These are phyloP conservation scores for Saccharomyces hybrid DNA, from an alignment of 1,139 yeast species.

Conservation along the genomic window DNA sequence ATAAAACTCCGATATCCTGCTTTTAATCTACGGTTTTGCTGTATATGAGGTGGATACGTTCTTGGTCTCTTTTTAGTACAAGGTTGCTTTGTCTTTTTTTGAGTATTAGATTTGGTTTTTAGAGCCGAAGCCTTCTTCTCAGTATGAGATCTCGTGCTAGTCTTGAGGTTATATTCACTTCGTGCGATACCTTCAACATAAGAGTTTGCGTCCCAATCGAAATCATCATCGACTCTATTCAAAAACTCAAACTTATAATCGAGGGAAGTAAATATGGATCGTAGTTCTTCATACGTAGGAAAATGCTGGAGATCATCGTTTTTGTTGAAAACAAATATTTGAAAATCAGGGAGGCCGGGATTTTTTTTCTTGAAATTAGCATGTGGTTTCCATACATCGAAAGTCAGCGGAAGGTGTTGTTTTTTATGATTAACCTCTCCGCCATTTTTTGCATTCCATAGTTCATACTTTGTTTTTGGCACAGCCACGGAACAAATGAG, in stretches of 20 bases:
- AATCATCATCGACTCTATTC: slow-evolving; percentile 12
- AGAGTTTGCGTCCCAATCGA: slow-evolving; percentile 21
- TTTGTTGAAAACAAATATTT: slow-evolving; percentile 54
- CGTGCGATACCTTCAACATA: slow-evolving; percentile 26
- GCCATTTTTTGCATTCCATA: slow-evolving; percentile 4
- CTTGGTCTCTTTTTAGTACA: slow-evolving; percentile 22
- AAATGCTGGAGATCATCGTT: slow-evolving; percentile 36
- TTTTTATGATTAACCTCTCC: not conserved
- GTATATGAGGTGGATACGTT: slow-evolving; percentile 16
- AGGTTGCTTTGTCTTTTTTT: slow-evolving; percentile 31
- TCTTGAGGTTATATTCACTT: slow-evolving; percentile 12
- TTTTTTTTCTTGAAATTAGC: slow-evolving; percentile 58
- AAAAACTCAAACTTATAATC: slow-evolving; percentile 28
- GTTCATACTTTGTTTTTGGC: slow-evolving; percentile 15
- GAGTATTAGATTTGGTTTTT: not conserved
- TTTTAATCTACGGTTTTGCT: slow-evolving; percentile 34
- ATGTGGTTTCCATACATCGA: slow-evolving; percentile 81
- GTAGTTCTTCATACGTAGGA: slow-evolving; percentile 43
- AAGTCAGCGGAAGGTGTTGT: slow-evolving; percentile 32
- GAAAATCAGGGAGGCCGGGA: slow-evolving; percentile 73
- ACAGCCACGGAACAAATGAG: slow-evolving; percentile 32
- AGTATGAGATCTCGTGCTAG: slow-evolving; percentile 9
- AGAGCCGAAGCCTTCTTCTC: not conserved
- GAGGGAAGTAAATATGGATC: slow-evolving; percentile 18
- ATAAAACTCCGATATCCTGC: slow-evolving; percentile 48